These are phyloP conservation scores for Scedosporium aurantiacum DNA, from an alignment of 2,329 filamentous ascomycete genomes.

Conservation along the genomic window DNA sequence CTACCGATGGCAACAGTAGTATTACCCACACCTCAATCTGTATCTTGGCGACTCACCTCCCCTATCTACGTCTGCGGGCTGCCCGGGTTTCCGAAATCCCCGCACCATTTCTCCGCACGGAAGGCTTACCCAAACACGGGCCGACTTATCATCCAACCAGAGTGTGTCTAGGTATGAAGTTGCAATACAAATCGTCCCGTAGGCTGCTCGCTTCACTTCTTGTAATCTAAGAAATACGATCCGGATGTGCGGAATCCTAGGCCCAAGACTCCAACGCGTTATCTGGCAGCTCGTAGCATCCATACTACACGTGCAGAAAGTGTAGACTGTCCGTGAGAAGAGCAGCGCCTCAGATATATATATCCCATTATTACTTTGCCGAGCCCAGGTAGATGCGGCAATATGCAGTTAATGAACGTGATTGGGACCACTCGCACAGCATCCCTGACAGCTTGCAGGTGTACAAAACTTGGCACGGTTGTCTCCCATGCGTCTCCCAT, in stretches of 20 bases:
- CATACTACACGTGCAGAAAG: too few relatives aligned
- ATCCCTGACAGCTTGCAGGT: too few relatives aligned
- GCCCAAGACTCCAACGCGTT: too few relatives aligned
- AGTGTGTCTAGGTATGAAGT: neutral
- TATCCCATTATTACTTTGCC: too few relatives aligned
- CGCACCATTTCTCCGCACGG: conserved; percentile 1
- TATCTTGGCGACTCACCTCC: neutral
- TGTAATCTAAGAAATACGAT: neutral
- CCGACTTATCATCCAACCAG: neutral
- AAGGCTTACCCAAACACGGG: neutral
- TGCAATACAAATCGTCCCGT: neutral
- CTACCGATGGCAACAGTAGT: neutral
- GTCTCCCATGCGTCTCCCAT: too few relatives aligned
- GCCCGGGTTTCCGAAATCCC: neutral
- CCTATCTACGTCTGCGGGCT: neutral
- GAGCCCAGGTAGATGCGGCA: too few relatives aligned
- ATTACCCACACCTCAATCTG: neutral
- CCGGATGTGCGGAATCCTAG: neutral
- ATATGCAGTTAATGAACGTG: too few relatives aligned
- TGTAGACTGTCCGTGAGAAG: too few relatives aligned
- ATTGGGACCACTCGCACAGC: too few relatives aligned
- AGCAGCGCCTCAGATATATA: too few relatives aligned
- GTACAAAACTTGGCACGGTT: too few relatives aligned
- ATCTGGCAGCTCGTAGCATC: too few relatives aligned
- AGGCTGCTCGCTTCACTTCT: neutral